Base-by-base conservation (phyloP, 2,329 filamentous ascomycete genomes). In the Cryphonectria naterciae region DNA sequence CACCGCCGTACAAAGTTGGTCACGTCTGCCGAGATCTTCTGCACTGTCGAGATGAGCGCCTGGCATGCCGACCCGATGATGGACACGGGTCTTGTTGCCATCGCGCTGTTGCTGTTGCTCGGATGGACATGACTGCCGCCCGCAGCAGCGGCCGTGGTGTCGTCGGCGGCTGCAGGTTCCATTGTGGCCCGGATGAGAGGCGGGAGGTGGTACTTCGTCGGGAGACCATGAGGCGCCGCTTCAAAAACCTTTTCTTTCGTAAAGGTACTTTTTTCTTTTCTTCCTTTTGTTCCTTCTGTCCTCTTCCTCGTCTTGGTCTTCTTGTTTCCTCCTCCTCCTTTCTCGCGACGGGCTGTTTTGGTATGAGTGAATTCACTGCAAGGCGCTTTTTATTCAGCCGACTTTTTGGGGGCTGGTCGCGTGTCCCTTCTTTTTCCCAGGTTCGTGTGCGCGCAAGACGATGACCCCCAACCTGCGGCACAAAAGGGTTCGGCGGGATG, bases 1-100 rank as follows among this genome's bases (percentile, higher is more conserved):
- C 74, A 76, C 6, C 70, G 72, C 43, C 74, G 73, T n/a, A 76
- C 67, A 25, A 76, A 76, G 35, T 68, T 73, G 56, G 72, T 73
- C 35, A 76, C 64, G 41, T 72, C 72, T 17, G 71, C 28, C 37
- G 73, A 60, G 22, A 74, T 75, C 67, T 75, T 73, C 13, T 65
- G 69, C 4, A 73, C 70, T 2, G 73, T 70, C 4, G 70, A 56
- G 13, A 75, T 49, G 25, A 75, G 71, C 4, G 73, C 68, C 49
- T 75, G 65, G 61, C 74, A 75, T n/a, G 69, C 71, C 35, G 69
- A 67, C 17, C 63, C 66, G 69, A 73, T 67, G 56, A 70, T 68
- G 69, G 69, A 71, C 37, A n/a, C 43, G 22, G 56, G 66, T 35
- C 69, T 65, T n/a, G 63, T 35, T 17, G 58, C 22, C 37, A n/a